phyloP scores from a whole-genome alignment of 2,329 filamentous ascomycete genomes.

The Xylogone sp. region DNA sequence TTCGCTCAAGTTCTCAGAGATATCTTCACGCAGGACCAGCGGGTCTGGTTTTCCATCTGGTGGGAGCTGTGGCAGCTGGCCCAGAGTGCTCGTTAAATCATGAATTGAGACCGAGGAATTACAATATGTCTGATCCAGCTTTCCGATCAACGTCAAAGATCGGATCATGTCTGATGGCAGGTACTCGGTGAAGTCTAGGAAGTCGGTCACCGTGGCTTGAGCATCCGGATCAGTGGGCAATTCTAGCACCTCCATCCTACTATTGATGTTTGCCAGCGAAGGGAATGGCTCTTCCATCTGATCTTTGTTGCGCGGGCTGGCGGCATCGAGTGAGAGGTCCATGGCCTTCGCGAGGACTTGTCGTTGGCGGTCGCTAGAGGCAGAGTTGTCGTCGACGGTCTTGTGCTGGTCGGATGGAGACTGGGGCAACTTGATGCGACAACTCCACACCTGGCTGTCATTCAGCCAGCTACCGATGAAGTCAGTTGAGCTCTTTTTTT shows the following conservation, averaged over 20 bases:
- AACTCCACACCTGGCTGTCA: conserved; percentile 25
- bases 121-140: conserved; percentile 57
- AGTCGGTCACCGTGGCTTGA: conserved; percentile 66
- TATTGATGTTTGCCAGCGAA: conserved; percentile 25
- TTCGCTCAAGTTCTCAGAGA: conserved; percentile 53
- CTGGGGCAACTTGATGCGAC: conserved; percentile 27
- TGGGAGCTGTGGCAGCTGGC: conserved; percentile 46
- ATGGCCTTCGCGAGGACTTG: conserved; percentile 7
- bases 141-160: conserved; percentile 61
- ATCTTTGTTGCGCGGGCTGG: conserved; percentile 24
- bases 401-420: conserved; percentile 10
- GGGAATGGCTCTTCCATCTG: conserved; percentile 28
- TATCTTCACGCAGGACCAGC: conserved; percentile 51
- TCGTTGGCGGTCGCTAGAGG: background rate
- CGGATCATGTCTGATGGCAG: conserved; percentile 63
- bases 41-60: conserved; percentile 44
- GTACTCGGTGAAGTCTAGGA: conserved; percentile 62
- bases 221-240: conserved; percentile 57
- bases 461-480: conserved; percentile 24
- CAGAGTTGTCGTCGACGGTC: conserved; percentile 4
- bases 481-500: conserved; percentile 9
- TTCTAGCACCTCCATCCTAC: conserved; percentile 23
- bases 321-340: conserved; percentile 19
- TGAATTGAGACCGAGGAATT: conserved; percentile 52
- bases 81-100: conserved; percentile 54